These are phyloP conservation scores for Pezicula rhizophila DNA, from an alignment of 2,329 filamentous ascomycete species.

Conservation along the genomic window DNA sequence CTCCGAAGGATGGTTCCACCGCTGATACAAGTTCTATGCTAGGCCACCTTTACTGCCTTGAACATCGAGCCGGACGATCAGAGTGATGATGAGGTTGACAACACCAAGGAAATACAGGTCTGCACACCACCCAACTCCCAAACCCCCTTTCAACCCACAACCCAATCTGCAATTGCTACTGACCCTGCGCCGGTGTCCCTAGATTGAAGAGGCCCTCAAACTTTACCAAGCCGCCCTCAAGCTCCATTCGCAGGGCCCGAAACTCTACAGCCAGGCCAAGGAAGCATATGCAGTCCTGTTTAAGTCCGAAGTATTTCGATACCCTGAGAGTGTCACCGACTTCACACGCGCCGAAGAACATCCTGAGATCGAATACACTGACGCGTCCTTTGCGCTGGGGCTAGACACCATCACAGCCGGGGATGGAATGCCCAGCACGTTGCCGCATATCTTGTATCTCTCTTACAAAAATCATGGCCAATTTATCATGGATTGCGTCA, in stretches of 20 bases:
- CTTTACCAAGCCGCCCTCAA: conserved; percentile 88
- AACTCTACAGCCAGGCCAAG: conserved; percentile 67
- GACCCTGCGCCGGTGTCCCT: background rate
- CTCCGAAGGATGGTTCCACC: too few relatives aligned
- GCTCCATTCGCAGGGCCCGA: conserved; percentile 79
- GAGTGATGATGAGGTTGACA: conserved; percentile 84
- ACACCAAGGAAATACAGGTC: conserved; percentile 86
- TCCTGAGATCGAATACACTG: conserved; percentile 42
- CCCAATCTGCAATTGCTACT: too few relatives aligned
- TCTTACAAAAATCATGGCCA: conserved; percentile 95
- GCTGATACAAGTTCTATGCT: too few relatives aligned
- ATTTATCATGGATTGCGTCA: conserved; percentile 74
- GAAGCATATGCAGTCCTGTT: conserved; percentile 82
- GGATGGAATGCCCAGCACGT: conserved; percentile 71
- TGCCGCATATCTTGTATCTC: conserved; percentile 86
- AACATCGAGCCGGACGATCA: conserved; percentile 93
- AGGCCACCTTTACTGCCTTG: conserved; percentile 70
- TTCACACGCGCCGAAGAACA: conserved; percentile 65
- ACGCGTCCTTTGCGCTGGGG: conserved; percentile 41
- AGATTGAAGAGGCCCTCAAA: conserved; percentile 94
- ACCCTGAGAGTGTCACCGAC: conserved; percentile 79
- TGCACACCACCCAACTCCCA: background rate
- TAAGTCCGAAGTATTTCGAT: conserved; percentile 87
- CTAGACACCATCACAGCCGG: conserved; percentile 54
- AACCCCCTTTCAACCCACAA: background rate